Base-by-base conservation (phyloP, 2,329 filamentous ascomycete genomes). In the Cercospora brassicicola region DNA sequence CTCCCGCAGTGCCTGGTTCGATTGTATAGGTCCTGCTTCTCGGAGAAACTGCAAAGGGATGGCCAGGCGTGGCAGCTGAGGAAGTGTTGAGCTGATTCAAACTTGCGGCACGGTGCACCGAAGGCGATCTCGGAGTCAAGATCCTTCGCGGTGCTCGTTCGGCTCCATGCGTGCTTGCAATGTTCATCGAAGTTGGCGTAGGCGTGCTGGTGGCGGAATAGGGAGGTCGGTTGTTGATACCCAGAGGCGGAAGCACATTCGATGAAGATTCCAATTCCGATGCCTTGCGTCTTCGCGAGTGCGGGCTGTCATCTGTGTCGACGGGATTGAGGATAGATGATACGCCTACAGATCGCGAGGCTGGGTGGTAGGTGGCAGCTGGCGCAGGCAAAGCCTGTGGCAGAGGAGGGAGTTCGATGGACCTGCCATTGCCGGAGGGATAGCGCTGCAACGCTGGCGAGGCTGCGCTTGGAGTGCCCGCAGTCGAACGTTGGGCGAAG, bases 61-160 rank as follows among this genome's bases (percentile, higher is more conserved):
- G 45, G 75, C 83, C 82, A 56, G 84, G 83, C 1, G 82, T 84
- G 26, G 80, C 82, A 18, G 81, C 82, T 0, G 80, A 63, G 20
- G 69, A 77, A 33, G 79, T 78, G 57, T 80, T 80, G 39, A 84
- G 73, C 76, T 79, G 64, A 33, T 82, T 82, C 11, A 86, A 74
- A 72, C 85, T 88, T 18, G 83, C 80, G 28, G 84, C 81, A 69
- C 87, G 84, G 64, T 81, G 80, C 48, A 83, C 62, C 4, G 75
- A 78, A 9, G 87, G 87, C 9, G 88, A 89, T 70, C 84, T 82
- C 0, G 88, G 86, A 10, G 85, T 88, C 68, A 88, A 75, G n/a
- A 87, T 83, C 36, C 84, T 83, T 70, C 87, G 70, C 15, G 71
- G 69, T 36, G 66, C 59, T 60, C 66, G 59, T 6, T 69, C 70